Base-by-base conservation (phyloP, 1,284 basidiomycete species). In the Cutaneotrichosporon sp. region DNA sequence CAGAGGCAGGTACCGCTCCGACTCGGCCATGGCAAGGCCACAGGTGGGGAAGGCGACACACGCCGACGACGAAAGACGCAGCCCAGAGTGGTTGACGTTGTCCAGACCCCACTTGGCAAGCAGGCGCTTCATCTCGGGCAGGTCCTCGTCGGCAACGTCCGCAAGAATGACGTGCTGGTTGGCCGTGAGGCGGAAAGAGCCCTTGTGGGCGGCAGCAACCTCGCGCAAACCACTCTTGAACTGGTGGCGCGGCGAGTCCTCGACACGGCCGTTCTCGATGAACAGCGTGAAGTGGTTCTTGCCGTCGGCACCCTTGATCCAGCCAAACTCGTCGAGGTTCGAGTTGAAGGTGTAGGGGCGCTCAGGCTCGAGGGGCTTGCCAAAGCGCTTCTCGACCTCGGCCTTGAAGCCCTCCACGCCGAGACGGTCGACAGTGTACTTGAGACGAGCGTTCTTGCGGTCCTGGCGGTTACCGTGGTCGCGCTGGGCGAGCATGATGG, bases 21-120 rank as follows among this genome's bases (percentile, higher is more conserved):
- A 91, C 77, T 96, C 91, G 23, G 91, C 91, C 90, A 94, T 94
- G 13, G 91, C 92, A 38, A 94, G 82, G 65, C 88, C 87, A 66
- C 92, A 99, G 4, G 94, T 98, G 7, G 96, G 94, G 82, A 98
- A 96, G 1, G 94, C 87, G 55, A 99, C 94, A 77, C 96, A 99
- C 18, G 96, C 91, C 8, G 88, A 91, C 7, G 87, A 87, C 7
- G 87, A 87, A 41, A 97, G 77, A 58, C 92, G 81, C 66, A 99
- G 74, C 8, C 82, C 93, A 21, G 84, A 83, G 66, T 86, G 85
- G 56, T 85, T 80, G 61, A 96, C 75, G 68, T 94, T 90, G 76
- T 97, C 93, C 55, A 99, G 80, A 74, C 88, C 89, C 78, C 92
- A 96, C 78, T 90, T 82, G 52, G 82, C 80, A 40, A 99, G 77